Percentiles rank a stretch among this genome's conserved stretches.
Conservation (phyloP, 2,329 filamentous ascomycete genomes). For the Phialemonium atrogriseum region DNA sequence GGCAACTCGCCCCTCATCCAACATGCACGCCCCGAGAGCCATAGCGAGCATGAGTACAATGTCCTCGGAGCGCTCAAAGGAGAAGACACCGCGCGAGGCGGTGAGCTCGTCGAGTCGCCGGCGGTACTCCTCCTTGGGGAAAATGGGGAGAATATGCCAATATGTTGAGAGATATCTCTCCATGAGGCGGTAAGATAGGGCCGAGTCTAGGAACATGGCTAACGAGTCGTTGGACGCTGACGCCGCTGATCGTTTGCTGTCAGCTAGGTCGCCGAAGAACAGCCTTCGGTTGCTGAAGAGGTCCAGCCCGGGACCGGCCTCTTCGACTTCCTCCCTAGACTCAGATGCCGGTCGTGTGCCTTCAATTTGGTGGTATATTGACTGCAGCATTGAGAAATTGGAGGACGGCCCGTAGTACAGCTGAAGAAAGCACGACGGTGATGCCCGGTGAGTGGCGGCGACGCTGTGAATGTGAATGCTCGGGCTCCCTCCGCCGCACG, state of each 20-base stretch:
- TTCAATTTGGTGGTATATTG: conserved; percentile 23
- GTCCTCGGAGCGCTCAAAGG: conserved; percentile 9
- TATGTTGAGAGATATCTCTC: conserved; percentile 30
- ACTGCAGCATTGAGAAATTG: conserved; percentile 31
- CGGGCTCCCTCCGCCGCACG: neutral
- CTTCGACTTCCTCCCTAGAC: conserved; percentile 18
- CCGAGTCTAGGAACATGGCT: conserved; percentile 28
- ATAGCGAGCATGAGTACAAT: neutral
- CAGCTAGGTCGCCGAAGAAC: conserved; percentile 26
- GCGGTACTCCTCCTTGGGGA: conserved; percentile 24
- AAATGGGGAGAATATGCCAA: conserved; percentile 28
- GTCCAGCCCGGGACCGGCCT: conserved; percentile 21
- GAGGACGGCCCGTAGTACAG: conserved; percentile 38
- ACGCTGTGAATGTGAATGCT: conserved; percentile 29
- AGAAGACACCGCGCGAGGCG: conserved; percentile 17
- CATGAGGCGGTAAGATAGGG: conserved; percentile 26
- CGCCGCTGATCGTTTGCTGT: conserved; percentile 19
- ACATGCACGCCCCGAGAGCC: neutral
- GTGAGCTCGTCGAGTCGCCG: conserved; percentile 26
- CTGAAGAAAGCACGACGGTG: conserved; percentile 32
- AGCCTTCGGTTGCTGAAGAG: conserved; percentile 19
- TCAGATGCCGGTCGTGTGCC: conserved; percentile 15
- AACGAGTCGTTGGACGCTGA: conserved; percentile 14
- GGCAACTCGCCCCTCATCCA: neutral
- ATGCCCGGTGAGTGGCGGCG: conserved; percentile 35